A percentile compares a stretch with the other conserved stretches of the same genome.
Conservation (phyloP, 192 early-diverging fungal genomes). For the Coemansia asiatica region DNA sequence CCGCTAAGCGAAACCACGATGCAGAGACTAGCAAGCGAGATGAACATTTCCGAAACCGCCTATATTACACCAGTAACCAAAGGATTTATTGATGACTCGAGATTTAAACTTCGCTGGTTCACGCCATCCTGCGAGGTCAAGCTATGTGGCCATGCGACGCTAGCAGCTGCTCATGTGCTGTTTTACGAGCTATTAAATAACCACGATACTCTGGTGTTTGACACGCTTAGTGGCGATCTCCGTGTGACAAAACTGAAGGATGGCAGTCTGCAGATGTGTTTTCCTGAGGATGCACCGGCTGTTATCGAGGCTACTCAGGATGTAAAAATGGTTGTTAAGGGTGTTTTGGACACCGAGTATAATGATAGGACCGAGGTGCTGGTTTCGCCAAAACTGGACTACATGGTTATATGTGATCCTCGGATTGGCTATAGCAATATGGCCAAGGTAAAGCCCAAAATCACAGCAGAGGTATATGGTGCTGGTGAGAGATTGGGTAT, state of each 20-base stretch:
- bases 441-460: background rate
- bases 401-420: constrained; percentile 24
- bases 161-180: constrained; percentile 44
- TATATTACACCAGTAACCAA: constrained; percentile 27
- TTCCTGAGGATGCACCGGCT: constrained; percentile 20
- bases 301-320: constrained; percentile 7
- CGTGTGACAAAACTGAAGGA: background rate
- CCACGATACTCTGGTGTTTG: constrained; percentile 21
- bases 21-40: constrained; percentile 37
- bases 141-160: constrained; percentile 56
- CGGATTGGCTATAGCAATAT: background rate
- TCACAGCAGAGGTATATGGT: constrained; percentile 7
- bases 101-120: constrained; percentile 49
- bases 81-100: constrained; percentile 9
- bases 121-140: constrained; percentile 44
- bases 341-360: constrained; percentile 11
- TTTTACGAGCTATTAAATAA: constrained; percentile 28
- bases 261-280: constrained; percentile 6
- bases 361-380: constrained; percentile 3
- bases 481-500: constrained; percentile 13
- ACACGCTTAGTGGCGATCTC: constrained; percentile 39
- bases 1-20: constrained; percentile 14
- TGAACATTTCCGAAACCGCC: constrained; percentile 56
- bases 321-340: constrained; percentile 10
- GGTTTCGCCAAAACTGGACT: constrained; percentile 23